These are phyloP conservation scores for Luffa acutangula DNA, from an alignment of 306 rosid genomes.

Conservation along the genomic window DNA sequence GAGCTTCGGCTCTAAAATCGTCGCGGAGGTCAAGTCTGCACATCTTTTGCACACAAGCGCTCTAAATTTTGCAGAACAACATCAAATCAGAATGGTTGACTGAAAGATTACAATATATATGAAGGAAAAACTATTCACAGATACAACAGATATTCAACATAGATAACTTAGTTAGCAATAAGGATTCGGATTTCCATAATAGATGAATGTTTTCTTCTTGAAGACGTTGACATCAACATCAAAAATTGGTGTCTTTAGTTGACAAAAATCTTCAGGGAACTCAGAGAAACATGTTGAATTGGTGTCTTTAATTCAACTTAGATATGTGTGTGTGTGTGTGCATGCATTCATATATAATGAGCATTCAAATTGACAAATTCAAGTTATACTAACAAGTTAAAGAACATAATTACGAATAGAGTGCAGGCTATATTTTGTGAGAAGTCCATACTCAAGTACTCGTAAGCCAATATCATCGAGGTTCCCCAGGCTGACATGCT, in stretches of 20 bases:
- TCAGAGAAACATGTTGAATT: not conserved
- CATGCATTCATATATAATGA: no score
- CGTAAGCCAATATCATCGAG: slow-evolving; percentile 83
- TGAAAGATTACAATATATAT: not conserved
- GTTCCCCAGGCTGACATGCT: slow-evolving; percentile 98
- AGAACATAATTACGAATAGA: not conserved
- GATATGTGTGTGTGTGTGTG: not conserved
- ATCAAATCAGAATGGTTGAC: not conserved
- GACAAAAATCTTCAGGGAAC: not conserved
- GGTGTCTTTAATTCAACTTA: not conserved
- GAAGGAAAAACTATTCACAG: not conserved
- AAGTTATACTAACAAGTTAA: not conserved
- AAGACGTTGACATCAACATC: not conserved
- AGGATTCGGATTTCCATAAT: not conserved
- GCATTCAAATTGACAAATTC: not conserved
- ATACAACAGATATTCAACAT: not conserved
- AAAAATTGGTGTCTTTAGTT: not conserved
- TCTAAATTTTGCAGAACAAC: slow-evolving; percentile 30
- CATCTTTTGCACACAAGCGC: slow-evolving; percentile 73
- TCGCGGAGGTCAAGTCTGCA: slow-evolving; percentile 12
- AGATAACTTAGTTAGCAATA: not conserved
- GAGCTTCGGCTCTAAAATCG: not conserved
- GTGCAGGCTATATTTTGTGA: not conserved
- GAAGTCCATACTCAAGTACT: slow-evolving; percentile 65
- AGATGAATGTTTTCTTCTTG: not conserved